Evolutionary conservation across 1,284 basidiomycete genomes (phyloP).

Genomic region (Rhodotorula sp.): DNA sequence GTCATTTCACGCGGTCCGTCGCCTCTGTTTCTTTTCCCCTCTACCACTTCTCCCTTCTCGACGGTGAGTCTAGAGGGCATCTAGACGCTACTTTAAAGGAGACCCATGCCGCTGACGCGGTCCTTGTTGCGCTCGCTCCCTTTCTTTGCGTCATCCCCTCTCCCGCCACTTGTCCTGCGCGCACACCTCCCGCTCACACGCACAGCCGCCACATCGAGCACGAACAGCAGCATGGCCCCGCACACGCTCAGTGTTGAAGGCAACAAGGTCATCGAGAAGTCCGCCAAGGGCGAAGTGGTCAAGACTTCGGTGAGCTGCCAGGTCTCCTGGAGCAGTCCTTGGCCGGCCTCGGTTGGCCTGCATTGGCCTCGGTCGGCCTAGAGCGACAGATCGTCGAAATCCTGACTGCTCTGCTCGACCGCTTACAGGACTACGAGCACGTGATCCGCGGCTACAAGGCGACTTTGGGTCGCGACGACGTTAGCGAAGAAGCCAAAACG

Average conservation of each 20-base stretch:
- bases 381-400: no score
- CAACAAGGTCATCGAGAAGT: slow-evolving; percentile 22
- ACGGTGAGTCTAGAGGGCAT: no score
- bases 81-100: no score
- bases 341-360: not conserved
- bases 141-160: not conserved
- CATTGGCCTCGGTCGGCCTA: not conserved
- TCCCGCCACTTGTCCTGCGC: no score
- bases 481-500: slow-evolving; percentile 9
- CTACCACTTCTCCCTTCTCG: no score
- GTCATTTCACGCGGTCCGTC: no score
- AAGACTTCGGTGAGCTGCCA: slow-evolving; percentile 8
- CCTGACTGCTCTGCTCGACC: no score
- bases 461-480: slow-evolving; percentile 6
- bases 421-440: not conserved
- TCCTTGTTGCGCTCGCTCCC: not conserved
- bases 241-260: slow-evolving; percentile 24
- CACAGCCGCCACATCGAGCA: not conserved
- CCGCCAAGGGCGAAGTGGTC: slow-evolving; percentile 11
- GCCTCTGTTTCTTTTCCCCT: no score
- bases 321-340: not conserved
- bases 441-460: slow-evolving; percentile 19
- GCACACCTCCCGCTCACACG: not conserved
- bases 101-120: no score
- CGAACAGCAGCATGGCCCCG: not conserved